These are phyloP conservation scores for Colletotrichum australisinense DNA, from an alignment of 2,329 filamentous ascomycete species.

Conservation along the genomic window DNA sequence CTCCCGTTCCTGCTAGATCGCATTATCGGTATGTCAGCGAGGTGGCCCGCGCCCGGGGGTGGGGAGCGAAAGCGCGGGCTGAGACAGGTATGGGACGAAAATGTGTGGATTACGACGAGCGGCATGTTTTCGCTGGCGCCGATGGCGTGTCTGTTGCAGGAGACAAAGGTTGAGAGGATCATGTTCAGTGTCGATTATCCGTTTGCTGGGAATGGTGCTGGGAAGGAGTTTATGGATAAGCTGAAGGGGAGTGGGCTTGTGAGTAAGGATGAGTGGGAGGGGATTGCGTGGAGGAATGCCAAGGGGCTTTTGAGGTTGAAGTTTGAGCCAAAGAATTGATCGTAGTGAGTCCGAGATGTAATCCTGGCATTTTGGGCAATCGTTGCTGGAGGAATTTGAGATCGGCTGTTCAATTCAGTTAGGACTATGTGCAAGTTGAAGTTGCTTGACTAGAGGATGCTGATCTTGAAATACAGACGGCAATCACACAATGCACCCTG, in stretches of 20 bases:
- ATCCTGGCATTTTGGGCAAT: no score
- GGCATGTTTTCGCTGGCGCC: conserved; percentile 63
- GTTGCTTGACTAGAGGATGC: no score
- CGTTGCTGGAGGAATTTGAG: no score
- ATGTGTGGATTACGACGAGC: conserved; percentile 68
- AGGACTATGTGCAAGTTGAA: no score
- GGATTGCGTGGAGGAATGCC: conserved; percentile 62
- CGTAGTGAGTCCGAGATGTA: no score
- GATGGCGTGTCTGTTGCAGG: conserved; percentile 56
- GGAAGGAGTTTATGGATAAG: conserved; percentile 58
- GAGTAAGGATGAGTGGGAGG: conserved; percentile 58
- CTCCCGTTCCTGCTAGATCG: conserved; percentile 67
- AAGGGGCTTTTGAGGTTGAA: conserved; percentile 54
- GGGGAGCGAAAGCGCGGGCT: conserved; percentile 51
- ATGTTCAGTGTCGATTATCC: conserved; percentile 70
- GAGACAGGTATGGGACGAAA: conserved; percentile 63
- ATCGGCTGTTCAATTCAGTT: rapidly evolving
- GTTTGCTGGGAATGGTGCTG: conserved; percentile 61
- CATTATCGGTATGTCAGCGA: conserved; percentile 38
- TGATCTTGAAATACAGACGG: no score
- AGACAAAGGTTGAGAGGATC: conserved; percentile 59
- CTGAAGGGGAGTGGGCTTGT: conserved; percentile 62
- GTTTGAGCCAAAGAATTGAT: background rate
- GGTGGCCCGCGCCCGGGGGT: conserved; percentile 39
- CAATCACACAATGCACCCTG: no score